A percentile compares a stretch with the other conserved stretches of the same genome.
These are phyloP conservation scores for Serendipita sp. DNA, from an alignment of 768 basidiomycete genomes.

Conservation along the genomic window DNA sequence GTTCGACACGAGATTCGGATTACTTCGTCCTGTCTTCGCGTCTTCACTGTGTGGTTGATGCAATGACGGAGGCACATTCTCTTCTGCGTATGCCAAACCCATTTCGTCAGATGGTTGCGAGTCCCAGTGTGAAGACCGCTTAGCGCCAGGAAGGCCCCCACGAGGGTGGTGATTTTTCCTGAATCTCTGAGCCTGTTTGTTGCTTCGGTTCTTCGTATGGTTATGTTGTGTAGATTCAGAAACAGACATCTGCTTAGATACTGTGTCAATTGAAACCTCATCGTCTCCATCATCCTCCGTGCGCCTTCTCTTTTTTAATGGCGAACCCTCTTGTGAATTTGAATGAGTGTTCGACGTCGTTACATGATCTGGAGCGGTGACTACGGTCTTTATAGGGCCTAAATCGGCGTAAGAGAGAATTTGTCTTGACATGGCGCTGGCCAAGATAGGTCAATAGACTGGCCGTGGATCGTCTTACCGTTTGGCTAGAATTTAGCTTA, in stretches of 20 bases:
- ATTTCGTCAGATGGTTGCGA: not conserved
- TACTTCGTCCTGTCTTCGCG: not conserved
- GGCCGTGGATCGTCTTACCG: too few species aligned
- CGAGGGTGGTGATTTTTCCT: too few species aligned
- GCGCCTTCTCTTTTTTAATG: not conserved
- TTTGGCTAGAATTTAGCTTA: too few species aligned
- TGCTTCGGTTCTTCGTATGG: too few species aligned
- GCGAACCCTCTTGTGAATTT: not conserved
- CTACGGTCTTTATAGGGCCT: not conserved
- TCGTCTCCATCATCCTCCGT: too few species aligned
- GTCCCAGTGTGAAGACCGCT: not conserved
- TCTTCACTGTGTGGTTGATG: not conserved
- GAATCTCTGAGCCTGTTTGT: too few species aligned
- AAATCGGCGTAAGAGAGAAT: constrained; percentile 3
- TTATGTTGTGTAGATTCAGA: too few species aligned
- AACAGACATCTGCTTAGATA: too few species aligned
- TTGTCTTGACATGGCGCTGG: not conserved
- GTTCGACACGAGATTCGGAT: too few species aligned
- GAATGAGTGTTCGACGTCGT: not conserved
- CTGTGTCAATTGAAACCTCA: too few species aligned
- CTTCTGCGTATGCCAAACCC: not conserved
- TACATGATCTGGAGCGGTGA: not conserved
- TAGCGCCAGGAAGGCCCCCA: too few species aligned
- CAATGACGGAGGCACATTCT: not conserved
- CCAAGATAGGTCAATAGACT: not conserved